Percentiles rank a stretch among this genome's conserved stretches.
These are phyloP conservation scores for Nicotiana knightiana DNA, from an alignment of 257 asterid genomes.

Conservation along the genomic window DNA sequence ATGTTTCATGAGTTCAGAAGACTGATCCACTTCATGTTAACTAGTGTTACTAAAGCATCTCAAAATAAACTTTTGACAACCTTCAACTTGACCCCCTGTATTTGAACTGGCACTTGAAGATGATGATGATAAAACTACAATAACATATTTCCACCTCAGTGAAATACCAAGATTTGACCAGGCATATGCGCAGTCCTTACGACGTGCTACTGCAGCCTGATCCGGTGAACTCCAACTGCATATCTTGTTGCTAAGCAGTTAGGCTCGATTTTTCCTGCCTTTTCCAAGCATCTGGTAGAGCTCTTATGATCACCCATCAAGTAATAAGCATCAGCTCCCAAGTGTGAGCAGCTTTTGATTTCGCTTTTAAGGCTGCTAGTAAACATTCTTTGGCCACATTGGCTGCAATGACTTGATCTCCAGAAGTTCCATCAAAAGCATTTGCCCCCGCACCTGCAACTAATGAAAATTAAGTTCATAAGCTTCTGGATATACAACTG, in stretches of 20 bases:
- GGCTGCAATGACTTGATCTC: conserved; percentile 49
- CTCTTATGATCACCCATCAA: conserved; percentile 78
- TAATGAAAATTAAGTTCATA: conserved; percentile 67
- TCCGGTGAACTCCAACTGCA: conserved; percentile 87
- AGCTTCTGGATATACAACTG: conserved; percentile 64
- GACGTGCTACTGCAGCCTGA: conserved; percentile 82
- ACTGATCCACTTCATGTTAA: too few species aligned
- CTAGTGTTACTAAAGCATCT: too few species aligned
- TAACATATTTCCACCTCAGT: too few species aligned
- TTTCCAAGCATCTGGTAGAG: conserved; percentile 88
- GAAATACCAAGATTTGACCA: too few species aligned
- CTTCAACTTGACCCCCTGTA: too few species aligned
- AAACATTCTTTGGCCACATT: conserved; percentile 88
- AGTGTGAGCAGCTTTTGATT: conserved; percentile 80
- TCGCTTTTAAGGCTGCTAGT: conserved; percentile 38
- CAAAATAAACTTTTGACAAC: too few species aligned
- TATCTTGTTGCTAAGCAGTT: conserved; percentile 93
- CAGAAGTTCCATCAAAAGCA: conserved; percentile 43
- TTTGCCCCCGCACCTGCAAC: conserved; percentile 77
- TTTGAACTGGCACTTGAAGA: too few species aligned
- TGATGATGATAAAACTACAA: too few species aligned
- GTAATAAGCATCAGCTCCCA: conserved; percentile 89
- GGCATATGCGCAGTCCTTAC: conserved; percentile 53
- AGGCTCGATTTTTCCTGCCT: conserved; percentile 97
- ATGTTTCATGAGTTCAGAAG: too few species aligned